Evolutionary conservation across 805 yeast genomes (phyloP).

Genomic region (Kodamaea leandrae): DNA sequence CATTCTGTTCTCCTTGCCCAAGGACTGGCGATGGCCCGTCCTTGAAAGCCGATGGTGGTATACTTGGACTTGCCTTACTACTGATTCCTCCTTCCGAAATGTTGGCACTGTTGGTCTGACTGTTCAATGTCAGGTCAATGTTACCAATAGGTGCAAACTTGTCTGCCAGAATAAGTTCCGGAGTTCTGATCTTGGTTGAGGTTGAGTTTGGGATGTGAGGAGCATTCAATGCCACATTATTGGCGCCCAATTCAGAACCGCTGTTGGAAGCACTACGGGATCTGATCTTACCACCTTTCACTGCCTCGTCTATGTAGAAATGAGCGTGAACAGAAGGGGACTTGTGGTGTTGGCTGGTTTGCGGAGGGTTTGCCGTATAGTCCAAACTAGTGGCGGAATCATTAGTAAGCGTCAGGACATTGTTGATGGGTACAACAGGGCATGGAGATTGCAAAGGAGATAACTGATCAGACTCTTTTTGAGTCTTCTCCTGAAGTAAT

Average conservation of each 20-base stretch:
- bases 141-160: constrained; percentile 5
- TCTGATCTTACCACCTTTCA: constrained; percentile 44
- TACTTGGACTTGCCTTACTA: not conserved
- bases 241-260: constrained; percentile 15
- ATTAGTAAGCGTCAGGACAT: constrained; percentile 9
- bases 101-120: not conserved
- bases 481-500: constrained; percentile 27
- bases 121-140: constrained; percentile 7
- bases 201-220: constrained; percentile 8
- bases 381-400: constrained; percentile 26
- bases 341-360: constrained; percentile 43
- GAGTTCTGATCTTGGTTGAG: constrained; percentile 6
- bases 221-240: not conserved
- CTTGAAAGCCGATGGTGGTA: not conserved
- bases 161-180: constrained; percentile 6
- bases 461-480: not conserved
- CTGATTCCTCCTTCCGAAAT: not conserved
- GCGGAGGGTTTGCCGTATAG: constrained; percentile 30
- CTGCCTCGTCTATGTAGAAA: constrained; percentile 65
- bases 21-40: not conserved
- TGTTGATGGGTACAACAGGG: not conserved
- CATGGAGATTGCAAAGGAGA: constrained; percentile 3
- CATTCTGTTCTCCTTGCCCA: constrained; percentile 33
- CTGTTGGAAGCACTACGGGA: constrained; percentile 41
- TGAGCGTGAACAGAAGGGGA: constrained; percentile 75